phyloP scores from a whole-genome alignment of 257 asterid genomes.

The Euphrasia confusa region DNA sequence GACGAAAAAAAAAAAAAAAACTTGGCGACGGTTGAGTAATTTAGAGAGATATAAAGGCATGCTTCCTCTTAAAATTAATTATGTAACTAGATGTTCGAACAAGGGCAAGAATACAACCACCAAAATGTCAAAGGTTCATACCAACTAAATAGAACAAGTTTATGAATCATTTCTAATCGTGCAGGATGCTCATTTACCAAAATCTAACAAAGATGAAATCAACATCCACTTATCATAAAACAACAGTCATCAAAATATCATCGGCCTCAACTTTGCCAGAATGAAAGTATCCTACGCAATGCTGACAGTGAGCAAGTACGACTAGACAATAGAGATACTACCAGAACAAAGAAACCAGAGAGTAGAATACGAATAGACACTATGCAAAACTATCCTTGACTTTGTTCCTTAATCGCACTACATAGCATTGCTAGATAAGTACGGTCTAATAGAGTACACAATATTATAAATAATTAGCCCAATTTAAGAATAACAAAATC shows the following conservation, averaged over 20 bases:
- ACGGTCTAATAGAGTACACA: slow-evolving; percentile 3
- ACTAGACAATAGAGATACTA: slow-evolving; percentile 5
- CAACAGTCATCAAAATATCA: background rate
- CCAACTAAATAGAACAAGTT: background rate
- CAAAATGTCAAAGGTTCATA: slow-evolving; percentile 2
- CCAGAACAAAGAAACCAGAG: background rate
- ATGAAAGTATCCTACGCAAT: background rate
- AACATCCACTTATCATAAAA: slow-evolving; percentile 1
- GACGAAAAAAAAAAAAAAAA: too few relatives aligned
- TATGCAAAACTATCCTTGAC: slow-evolving; percentile 6
- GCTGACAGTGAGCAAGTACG: slow-evolving; percentile 4
- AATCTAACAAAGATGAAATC: background rate
- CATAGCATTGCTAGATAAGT: slow-evolving; percentile 8
- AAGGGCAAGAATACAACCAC: slow-evolving; percentile 19
- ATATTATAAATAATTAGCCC: background rate
- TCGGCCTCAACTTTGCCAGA: background rate
- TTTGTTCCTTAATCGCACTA: slow-evolving; percentile 4
- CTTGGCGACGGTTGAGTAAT: too few relatives aligned
- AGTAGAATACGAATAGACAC: background rate
- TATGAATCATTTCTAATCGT: background rate
- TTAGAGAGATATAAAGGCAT: too few relatives aligned
- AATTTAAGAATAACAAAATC: slow-evolving; percentile 11
- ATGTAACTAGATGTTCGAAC: background rate
- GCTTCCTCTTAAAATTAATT: too few relatives aligned
- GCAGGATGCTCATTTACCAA: background rate